Conservation (phyloP, 805 yeast species). For the Yarrowia sp. region DNA sequence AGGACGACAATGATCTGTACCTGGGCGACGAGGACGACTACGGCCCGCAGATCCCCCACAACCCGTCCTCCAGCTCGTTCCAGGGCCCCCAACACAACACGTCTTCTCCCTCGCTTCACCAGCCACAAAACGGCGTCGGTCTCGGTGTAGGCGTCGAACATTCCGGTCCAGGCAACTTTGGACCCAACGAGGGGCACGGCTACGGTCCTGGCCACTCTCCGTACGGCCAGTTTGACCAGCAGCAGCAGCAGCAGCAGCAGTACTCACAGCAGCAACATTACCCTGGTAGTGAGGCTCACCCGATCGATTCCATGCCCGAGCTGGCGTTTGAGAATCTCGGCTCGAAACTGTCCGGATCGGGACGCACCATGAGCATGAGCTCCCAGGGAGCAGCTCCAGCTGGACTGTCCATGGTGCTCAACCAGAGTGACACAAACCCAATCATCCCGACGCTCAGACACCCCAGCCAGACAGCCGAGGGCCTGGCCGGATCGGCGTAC, state of each 20-base stretch:
- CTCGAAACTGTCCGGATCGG: constrained; percentile 34
- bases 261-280: constrained; percentile 14
- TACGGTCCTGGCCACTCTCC: constrained; percentile 29
- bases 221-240: constrained; percentile 5
- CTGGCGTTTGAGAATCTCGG: constrained; percentile 29
- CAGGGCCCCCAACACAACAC: not conserved
- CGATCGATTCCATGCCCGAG: constrained; percentile 38
- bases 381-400: constrained; percentile 20
- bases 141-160: constrained; percentile 2
- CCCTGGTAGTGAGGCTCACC: not conserved
- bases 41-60: constrained; percentile 11
- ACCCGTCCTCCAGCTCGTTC: not conserved
- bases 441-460: constrained; percentile 33
- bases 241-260: not conserved
- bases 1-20: constrained; percentile 36
- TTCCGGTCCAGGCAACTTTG: constrained; percentile 22
- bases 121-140: constrained; percentile 11
- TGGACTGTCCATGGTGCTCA: constrained; percentile 30
- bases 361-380: constrained; percentile 15
- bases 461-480: constrained; percentile 9
- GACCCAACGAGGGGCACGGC: constrained; percentile 18
- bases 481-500: constrained; percentile 32
- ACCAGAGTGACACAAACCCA: constrained; percentile 22
- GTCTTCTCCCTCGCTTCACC: constrained; percentile 21
- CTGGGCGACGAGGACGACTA: constrained; percentile 38